A percentile compares a stretch with the other conserved stretches of the same genome.
Evolutionary conservation across 345 rosid genomes (phyloP).

Genomic region (Cardamine chenopodiifolia): DNA sequence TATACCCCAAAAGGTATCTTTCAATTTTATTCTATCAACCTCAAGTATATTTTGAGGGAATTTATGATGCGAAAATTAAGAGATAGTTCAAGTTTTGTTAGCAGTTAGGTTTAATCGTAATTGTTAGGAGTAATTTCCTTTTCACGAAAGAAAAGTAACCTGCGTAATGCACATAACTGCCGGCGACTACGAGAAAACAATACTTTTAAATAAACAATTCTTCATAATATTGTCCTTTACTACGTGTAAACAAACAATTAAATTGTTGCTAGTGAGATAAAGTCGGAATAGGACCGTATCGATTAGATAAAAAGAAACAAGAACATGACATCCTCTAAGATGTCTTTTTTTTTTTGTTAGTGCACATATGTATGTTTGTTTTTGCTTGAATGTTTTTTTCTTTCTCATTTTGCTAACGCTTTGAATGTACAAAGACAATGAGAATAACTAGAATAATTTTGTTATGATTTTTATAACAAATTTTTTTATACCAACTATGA

Average conservation of each 20-base stretch:
- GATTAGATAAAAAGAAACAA: neutral
- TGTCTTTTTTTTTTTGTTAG: neutral
- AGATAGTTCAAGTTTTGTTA: neutral
- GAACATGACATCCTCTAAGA: constrained; percentile 38
- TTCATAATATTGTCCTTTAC: neutral
- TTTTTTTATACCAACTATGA: neutral
- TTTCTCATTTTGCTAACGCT: neutral
- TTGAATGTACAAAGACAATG: neutral
- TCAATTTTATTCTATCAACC: constrained; percentile 13
- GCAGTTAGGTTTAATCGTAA: neutral
- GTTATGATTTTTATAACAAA: neutral
- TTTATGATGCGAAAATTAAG: neutral
- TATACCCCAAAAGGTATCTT: neutral
- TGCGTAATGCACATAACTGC: constrained; percentile 11
- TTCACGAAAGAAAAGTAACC: neutral
- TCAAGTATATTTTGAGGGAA: neutral
- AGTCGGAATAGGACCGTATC: constrained; percentile 4
- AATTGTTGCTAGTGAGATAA: constrained; percentile 33
- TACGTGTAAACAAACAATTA: neutral
- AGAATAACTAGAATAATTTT: neutral
- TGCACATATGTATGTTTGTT: neutral
- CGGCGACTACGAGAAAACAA: neutral
- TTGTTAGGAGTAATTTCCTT: neutral
- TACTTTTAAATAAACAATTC: neutral
- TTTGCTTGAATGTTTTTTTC: neutral